phyloP scores from a whole-genome alignment of 805 yeast species.

The Wickerhamomyces strasburgensis region DNA sequence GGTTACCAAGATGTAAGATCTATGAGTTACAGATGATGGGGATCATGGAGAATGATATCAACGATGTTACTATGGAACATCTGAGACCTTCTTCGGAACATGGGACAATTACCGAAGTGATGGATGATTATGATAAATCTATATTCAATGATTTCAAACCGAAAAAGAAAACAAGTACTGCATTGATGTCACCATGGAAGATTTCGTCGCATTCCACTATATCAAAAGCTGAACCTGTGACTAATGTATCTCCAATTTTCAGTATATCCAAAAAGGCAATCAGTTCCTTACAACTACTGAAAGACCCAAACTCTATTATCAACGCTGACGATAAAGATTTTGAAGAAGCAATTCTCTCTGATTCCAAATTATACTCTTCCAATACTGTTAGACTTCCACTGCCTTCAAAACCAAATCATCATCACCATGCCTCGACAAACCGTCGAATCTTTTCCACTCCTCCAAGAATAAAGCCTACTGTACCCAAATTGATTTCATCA shows the following conservation, averaged over 20 bases:
- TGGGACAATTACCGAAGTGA: constrained; percentile 48
- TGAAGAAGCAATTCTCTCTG: background rate
- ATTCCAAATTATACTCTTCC: background rate
- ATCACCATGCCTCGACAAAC: constrained; percentile 4
- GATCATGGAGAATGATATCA: constrained; percentile 83
- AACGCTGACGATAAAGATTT: background rate
- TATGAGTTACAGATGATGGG: constrained; percentile 99
- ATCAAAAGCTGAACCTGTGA: constrained; percentile 18
- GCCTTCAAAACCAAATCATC: constrained; percentile 6
- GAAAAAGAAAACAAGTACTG: constrained; percentile 8
- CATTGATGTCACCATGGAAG: constrained; percentile 20
- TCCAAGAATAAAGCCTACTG: constrained; percentile 7
- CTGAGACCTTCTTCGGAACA: constrained; percentile 33
- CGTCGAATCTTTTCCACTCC: constrained; percentile 8
- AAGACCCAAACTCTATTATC: background rate
- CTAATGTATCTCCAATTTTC: constrained; percentile 15
- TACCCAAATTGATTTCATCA: constrained; percentile 13
- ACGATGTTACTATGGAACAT: constrained; percentile 61
- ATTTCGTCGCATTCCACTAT: constrained; percentile 19
- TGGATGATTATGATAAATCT: constrained; percentile 62
- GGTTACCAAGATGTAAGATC: constrained; percentile 94
- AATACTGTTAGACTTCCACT: constrained; percentile 1
- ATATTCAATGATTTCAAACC: constrained; percentile 35
- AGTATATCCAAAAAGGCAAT: constrained; percentile 10
- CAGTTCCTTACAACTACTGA: constrained; percentile 3